A percentile compares a stretch with the other conserved stretches of the same genome.
Evolutionary conservation across 2,329 filamentous ascomycete genomes (phyloP).

Genomic region (Hypoxylon rubiginosum): DNA sequence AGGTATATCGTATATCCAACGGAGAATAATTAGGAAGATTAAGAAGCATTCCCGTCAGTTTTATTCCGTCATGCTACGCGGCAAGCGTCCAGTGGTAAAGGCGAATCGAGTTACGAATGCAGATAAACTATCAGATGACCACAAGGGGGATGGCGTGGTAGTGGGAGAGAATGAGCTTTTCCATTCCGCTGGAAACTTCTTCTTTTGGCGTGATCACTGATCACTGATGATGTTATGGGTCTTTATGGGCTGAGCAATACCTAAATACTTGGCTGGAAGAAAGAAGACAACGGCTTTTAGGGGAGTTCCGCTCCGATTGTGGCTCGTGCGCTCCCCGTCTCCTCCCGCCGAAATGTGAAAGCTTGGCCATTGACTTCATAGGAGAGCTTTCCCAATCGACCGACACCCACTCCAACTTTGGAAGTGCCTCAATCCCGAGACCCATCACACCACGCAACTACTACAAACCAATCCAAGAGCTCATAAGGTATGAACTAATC

Average conservation of each 20-base stretch:
- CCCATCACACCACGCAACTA: slow-evolving; percentile 26
- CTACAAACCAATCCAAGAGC: slow-evolving; percentile 33
- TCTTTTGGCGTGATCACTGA: slow-evolving; percentile 35
- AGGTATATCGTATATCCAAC: neutral
- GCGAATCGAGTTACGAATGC: neutral
- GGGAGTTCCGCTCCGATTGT: slow-evolving; percentile 35
- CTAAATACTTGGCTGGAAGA: too few relatives aligned
- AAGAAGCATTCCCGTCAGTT: neutral
- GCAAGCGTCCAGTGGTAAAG: slow-evolving; percentile 13
- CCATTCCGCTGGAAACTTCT: slow-evolving; percentile 9
- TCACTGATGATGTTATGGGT: slow-evolving; percentile 34
- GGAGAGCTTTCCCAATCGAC: slow-evolving; percentile 18
- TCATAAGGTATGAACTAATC: slow-evolving; percentile 12
- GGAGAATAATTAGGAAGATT: neutral
- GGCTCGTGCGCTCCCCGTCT: slow-evolving; percentile 31
- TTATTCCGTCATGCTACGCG: slow-evolving; percentile 13
- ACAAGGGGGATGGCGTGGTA: slow-evolving; percentile 33
- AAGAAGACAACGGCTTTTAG: slow-evolving; percentile 26
- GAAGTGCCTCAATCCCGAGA: slow-evolving; percentile 38
- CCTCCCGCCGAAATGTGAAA: slow-evolving; percentile 24
- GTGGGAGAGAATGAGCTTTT: slow-evolving; percentile 18
- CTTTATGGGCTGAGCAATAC: slow-evolving; percentile 19
- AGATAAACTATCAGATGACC: slow-evolving; percentile 29
- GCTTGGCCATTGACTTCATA: slow-evolving; percentile 17
- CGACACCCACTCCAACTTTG: slow-evolving; percentile 18